A percentile compares a stretch with the other conserved stretches of the same genome.
These are phyloP conservation scores for Tetrapyrgos nigripes DNA, from an alignment of 1,284 basidiomycete genomes.

Conservation along the genomic window DNA sequence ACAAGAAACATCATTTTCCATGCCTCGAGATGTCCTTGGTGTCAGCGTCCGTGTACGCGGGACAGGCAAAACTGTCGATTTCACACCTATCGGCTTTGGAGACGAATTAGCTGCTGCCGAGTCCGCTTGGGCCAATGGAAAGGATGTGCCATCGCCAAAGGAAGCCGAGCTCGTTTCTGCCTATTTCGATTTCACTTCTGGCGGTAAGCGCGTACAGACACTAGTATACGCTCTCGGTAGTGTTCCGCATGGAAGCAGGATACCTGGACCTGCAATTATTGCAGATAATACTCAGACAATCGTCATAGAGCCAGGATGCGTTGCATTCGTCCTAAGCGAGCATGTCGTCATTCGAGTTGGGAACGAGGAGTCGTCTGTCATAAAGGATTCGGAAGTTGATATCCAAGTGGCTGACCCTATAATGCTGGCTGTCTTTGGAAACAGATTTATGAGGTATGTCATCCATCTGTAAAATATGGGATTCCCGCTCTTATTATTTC, in stretches of 20 bases:
- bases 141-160: not conserved
- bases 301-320: slow-evolving; percentile 50
- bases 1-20: slow-evolving; percentile 9
- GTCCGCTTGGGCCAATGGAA: not conserved
- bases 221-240: slow-evolving; percentile 60
- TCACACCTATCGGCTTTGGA: slow-evolving; percentile 2
- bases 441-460: slow-evolving; percentile 15
- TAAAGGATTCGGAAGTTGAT: not conserved
- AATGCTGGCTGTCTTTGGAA: slow-evolving; percentile 14
- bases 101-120: not conserved
- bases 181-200: slow-evolving; percentile 40
- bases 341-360: slow-evolving; percentile 14
- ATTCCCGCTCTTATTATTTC: not conserved
- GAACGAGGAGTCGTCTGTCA: not conserved
- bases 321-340: slow-evolving; percentile 8
- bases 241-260: slow-evolving; percentile 53
- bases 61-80: slow-evolving; percentile 5
- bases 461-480: not conserved
- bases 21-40: slow-evolving; percentile 12
- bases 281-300: slow-evolving; percentile 75
- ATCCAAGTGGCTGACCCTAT: slow-evolving; percentile 11
- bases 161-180: slow-evolving; percentile 1
- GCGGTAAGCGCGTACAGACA: slow-evolving; percentile 57
- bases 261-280: slow-evolving; percentile 66
- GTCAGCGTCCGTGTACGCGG: slow-evolving; percentile 13